These are phyloP conservation scores for Carex pumila DNA, from an alignment of 176 grass and related monocot species.

Conservation along the genomic window DNA sequence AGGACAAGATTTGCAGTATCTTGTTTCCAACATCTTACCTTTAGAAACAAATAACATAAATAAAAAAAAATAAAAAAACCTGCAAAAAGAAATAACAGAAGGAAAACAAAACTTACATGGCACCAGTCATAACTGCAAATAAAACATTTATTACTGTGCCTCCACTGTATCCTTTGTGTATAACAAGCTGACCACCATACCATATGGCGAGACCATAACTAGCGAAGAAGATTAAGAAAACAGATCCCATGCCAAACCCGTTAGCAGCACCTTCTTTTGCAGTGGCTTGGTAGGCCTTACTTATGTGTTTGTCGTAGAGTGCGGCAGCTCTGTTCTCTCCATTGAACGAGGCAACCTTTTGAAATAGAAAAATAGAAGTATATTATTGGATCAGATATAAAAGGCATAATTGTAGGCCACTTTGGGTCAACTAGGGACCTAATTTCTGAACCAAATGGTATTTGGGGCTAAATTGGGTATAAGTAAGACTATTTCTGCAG, in stretches of 20 bases:
- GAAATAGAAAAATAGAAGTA: not conserved
- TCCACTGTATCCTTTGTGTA: constrained; percentile 13
- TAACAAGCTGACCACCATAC: constrained; percentile 16
- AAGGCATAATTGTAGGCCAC: not conserved
- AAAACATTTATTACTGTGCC: constrained; percentile 14
- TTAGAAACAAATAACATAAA: not conserved
- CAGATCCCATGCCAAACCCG: constrained; percentile 16
- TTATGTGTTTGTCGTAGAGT: not conserved
- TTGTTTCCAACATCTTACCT: not conserved
- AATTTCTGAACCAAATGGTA: not conserved
- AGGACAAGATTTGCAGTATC: not conserved
- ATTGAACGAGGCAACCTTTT: constrained; percentile 19
- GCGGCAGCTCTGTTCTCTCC: not conserved
- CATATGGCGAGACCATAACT: constrained; percentile 13
- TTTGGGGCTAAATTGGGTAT: not conserved
- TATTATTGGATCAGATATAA: not conserved
- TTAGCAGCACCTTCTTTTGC: constrained; percentile 18
- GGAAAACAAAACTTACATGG: constrained; percentile 1
- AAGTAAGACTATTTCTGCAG: not conserved
- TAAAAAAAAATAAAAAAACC: not conserved
- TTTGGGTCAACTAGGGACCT: not conserved
- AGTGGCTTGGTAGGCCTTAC: not conserved
- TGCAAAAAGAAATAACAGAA: not conserved
- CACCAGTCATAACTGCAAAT: constrained; percentile 18
- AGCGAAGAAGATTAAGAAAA: constrained; percentile 5